Percentiles rank a stretch among this genome's conserved stretches.
phyloP scores from a whole-genome alignment of 2,329 filamentous ascomycete species.

The Talaromyces rugulosus region DNA sequence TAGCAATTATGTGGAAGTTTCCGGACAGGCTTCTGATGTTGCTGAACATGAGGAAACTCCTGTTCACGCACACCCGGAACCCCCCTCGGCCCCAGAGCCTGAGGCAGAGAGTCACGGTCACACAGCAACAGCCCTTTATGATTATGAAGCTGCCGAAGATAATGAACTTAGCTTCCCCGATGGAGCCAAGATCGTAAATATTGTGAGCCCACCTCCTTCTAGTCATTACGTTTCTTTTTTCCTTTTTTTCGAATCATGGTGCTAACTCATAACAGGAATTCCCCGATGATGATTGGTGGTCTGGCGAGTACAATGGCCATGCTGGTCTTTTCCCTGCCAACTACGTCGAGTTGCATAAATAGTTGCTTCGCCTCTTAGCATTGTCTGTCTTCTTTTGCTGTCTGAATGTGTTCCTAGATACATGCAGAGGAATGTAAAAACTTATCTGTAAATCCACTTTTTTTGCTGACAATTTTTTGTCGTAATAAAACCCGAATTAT shows the following conservation, averaged over 20 bases:
- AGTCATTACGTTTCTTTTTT: background rate
- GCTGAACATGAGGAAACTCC: slow-evolving; percentile 23
- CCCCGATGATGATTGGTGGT: slow-evolving; percentile 99
- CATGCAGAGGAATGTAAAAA: background rate
- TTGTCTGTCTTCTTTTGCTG: background rate
- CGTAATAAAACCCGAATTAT: background rate
- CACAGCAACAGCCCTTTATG: slow-evolving; percentile 82
- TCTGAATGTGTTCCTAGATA: background rate
- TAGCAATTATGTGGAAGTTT: slow-evolving; percentile 90
- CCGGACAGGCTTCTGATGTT: slow-evolving; percentile 52
- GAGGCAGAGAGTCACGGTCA: slow-evolving; percentile 42
- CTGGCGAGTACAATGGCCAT: slow-evolving; percentile 75
- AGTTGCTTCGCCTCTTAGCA: background rate
- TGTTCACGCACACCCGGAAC: slow-evolving; percentile 26
- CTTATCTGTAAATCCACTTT: background rate
- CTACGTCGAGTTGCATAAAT: slow-evolving; percentile 43
- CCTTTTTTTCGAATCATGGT: background rate
- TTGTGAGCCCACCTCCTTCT: slow-evolving; percentile 53
- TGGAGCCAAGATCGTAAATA: slow-evolving; percentile 71
- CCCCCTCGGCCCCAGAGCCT: slow-evolving; percentile 11
- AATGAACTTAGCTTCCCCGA: slow-evolving; percentile 86
- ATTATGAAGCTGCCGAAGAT: slow-evolving; percentile 95
- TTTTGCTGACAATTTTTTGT: background rate
- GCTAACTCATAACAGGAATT: slow-evolving; percentile 61
- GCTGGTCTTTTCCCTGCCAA: slow-evolving; percentile 73